Conservation (phyloP, 2,329 filamentous ascomycete genomes). For the Claviceps digitariae region DNA sequence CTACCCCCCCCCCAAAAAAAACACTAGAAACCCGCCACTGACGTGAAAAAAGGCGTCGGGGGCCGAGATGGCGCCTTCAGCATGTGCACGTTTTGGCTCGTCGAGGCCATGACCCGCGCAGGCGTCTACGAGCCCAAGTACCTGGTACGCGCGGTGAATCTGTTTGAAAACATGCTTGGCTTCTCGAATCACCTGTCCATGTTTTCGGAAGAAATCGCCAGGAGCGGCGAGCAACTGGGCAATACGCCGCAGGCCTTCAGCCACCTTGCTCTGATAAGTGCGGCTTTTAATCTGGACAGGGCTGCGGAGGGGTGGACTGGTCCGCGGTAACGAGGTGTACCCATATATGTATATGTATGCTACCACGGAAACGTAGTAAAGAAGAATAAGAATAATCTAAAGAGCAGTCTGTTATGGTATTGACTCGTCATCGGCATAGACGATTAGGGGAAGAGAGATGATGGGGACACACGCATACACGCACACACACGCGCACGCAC, state of each 20-base stretch:
- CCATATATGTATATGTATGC: too few relatives aligned
- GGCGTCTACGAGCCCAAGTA: constrained; percentile 52
- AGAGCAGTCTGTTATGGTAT: too few relatives aligned
- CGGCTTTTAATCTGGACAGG: constrained; percentile 61
- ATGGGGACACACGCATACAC: too few relatives aligned
- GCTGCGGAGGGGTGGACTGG: constrained; percentile 17
- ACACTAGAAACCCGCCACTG: not conserved
- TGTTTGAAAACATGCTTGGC: constrained; percentile 66
- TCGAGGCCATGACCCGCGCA: constrained; percentile 63
- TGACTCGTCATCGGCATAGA: too few relatives aligned
- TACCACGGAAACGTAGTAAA: too few relatives aligned
- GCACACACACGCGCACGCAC: too few relatives aligned
- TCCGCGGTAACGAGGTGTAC: constrained; percentile 5
- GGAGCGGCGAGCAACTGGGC: constrained; percentile 62
- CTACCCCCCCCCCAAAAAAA: too few relatives aligned
- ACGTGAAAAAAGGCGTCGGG: constrained; percentile 43
- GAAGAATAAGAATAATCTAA: too few relatives aligned
- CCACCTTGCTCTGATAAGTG: constrained; percentile 61
- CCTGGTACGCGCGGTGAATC: constrained; percentile 44
- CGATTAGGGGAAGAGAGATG: too few relatives aligned
- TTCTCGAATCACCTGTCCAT: constrained; percentile 67
- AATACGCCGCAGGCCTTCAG: constrained; percentile 73
- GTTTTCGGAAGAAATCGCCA: constrained; percentile 67
- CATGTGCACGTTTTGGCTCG: constrained; percentile 76
- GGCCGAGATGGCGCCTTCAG: constrained; percentile 64